Percentiles rank a stretch among this genome's conserved stretches.
phyloP scores from a whole-genome alignment of 139 green algal genomes.

The Chlorella sp. region DNA sequence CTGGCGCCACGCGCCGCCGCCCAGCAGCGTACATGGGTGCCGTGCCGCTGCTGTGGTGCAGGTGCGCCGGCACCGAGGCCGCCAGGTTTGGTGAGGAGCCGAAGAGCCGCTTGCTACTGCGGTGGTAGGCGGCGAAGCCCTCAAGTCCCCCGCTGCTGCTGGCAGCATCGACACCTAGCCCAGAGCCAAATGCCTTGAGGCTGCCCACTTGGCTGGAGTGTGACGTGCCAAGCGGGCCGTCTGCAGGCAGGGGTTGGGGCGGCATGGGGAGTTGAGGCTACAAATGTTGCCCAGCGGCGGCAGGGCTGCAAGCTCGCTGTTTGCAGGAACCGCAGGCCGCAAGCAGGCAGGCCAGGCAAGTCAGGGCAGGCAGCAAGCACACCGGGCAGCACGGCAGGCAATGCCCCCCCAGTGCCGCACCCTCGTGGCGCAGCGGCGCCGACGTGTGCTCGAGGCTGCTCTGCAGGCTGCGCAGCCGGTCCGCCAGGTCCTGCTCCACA shows the following conservation, averaged over 20 bases:
- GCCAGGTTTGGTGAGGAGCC: conserved; percentile 14
- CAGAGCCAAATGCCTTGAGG: conserved; percentile 28
- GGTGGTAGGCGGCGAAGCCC: neutral
- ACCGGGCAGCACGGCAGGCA: too few species aligned
- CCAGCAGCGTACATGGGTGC: conserved; percentile 5
- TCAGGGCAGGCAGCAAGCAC: neutral
- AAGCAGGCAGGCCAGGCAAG: neutral
- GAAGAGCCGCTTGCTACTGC: conserved; percentile 22
- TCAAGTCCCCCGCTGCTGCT: too few species aligned
- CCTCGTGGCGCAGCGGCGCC: neutral
- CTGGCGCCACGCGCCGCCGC: conserved; percentile 1
- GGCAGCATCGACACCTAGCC: too few species aligned
- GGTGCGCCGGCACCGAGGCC: conserved; percentile 21
- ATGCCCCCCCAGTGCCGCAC: neutral
- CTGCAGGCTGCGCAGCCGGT: conserved; percentile 13
- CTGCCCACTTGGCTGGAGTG: conserved; percentile 40
- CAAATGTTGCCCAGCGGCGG: too few species aligned
- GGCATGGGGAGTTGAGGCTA: too few species aligned
- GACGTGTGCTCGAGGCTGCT: conserved; percentile 16
- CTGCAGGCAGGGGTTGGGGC: neutral
- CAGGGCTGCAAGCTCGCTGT: too few species aligned
- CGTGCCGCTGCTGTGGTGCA: neutral
- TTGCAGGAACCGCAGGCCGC: too few species aligned
- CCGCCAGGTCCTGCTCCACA: conserved; percentile 5
- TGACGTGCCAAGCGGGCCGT: conserved; percentile 18